Evolutionary conservation across 768 basidiomycete species (phyloP).

Genomic region (Lanmaoa pseudosensibilis): DNA sequence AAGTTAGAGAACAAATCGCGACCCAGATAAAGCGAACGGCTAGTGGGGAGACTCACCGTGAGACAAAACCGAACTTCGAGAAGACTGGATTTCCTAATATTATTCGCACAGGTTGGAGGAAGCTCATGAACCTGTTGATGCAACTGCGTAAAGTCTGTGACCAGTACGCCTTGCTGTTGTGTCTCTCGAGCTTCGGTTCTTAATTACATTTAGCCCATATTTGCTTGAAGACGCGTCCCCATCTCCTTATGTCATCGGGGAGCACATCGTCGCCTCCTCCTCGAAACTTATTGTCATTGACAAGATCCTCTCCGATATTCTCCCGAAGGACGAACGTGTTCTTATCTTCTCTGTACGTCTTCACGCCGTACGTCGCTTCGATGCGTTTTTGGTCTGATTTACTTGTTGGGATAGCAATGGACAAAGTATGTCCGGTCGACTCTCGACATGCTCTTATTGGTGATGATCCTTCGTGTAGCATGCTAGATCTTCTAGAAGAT

Average conservation of each 20-base stretch:
- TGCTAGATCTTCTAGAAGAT: constrained; percentile 71
- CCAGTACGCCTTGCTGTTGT: constrained; percentile 43
- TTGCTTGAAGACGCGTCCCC: constrained; percentile 50
- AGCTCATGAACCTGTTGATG: constrained; percentile 67
- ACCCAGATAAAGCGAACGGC: constrained; percentile 38
- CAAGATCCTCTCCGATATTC: constrained; percentile 54
- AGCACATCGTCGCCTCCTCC: constrained; percentile 56
- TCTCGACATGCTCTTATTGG: not conserved
- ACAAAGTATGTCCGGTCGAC: constrained; percentile 37
- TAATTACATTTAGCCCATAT: constrained; percentile 45
- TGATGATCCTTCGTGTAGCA: constrained; percentile 38
- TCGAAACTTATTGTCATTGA: constrained; percentile 58
- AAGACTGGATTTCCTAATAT: not conserved
- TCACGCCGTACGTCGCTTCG: not conserved
- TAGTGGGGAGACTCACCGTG: constrained; percentile 33
- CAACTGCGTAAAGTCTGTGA: constrained; percentile 72
- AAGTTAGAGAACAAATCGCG: constrained; percentile 41
- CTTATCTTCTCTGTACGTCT: constrained; percentile 64
- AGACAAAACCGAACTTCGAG: not conserved
- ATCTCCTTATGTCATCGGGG: constrained; percentile 48
- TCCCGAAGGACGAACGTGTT: constrained; percentile 61
- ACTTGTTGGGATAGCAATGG: constrained; percentile 51
- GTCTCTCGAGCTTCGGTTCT: not conserved
- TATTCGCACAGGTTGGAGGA: constrained; percentile 46
- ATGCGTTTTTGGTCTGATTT: constrained; percentile 5